Evolutionary conservation across 2,329 filamentous ascomycete species (phyloP).

Genomic region (Stachybotrys chartarum): DNA sequence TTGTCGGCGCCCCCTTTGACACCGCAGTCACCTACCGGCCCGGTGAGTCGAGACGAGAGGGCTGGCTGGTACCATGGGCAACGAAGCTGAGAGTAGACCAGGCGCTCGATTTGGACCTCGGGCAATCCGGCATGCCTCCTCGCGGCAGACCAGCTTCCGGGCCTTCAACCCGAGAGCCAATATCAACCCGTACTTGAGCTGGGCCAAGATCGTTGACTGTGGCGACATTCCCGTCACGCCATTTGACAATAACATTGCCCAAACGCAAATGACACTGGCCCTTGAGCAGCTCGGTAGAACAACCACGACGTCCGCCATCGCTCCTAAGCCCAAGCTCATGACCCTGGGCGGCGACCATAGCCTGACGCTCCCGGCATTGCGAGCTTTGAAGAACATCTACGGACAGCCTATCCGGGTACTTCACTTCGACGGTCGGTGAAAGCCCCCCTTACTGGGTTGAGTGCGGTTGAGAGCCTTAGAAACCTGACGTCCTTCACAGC

Average conservation of each 20-base stretch:
- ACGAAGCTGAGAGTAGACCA: constrained; percentile 6
- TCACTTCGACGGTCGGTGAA: constrained; percentile 55
- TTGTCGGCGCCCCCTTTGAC: constrained; percentile 20
- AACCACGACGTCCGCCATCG: constrained; percentile 25
- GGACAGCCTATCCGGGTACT: constrained; percentile 59
- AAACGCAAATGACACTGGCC: constrained; percentile 77
- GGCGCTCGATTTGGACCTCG: constrained; percentile 79
- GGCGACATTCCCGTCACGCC: constrained; percentile 85
- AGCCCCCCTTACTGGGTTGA: background rate
- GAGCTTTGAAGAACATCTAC: constrained; percentile 57
- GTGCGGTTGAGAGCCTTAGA: background rate
- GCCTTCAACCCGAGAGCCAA: constrained; percentile 73
- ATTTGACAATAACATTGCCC: constrained; percentile 75
- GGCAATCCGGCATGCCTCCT: constrained; percentile 77
- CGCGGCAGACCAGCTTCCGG: constrained; percentile 71
- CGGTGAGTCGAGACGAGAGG: constrained; percentile 4
- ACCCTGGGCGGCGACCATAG: constrained; percentile 70
- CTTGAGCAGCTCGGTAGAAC: constrained; percentile 58
- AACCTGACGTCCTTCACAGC: constrained; percentile 14
- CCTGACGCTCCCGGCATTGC: constrained; percentile 60
- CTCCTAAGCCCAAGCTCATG: constrained; percentile 48
- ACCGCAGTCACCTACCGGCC: constrained; percentile 7
- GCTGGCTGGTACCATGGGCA: background rate
- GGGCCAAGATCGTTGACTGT: constrained; percentile 80
- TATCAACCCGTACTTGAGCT: constrained; percentile 78